These are phyloP conservation scores for Fraxinus cuspidata DNA, from an alignment of 257 asterid species.

Conservation along the genomic window DNA sequence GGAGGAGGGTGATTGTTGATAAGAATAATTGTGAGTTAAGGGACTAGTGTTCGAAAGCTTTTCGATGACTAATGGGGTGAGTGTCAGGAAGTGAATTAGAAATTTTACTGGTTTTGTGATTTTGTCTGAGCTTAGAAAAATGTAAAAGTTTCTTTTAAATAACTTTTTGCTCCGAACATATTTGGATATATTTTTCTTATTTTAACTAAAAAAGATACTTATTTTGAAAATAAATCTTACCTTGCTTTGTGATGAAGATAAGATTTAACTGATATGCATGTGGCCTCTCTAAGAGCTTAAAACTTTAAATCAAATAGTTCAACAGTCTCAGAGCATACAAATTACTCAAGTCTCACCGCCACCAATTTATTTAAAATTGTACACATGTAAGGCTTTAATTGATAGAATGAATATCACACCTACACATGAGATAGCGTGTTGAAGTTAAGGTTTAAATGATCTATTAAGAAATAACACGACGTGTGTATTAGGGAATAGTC, in stretches of 20 bases:
- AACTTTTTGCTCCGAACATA: neutral
- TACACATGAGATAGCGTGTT: neutral
- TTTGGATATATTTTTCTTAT: neutral
- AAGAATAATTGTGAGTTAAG: neutral
- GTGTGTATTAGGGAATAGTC: too few relatives aligned
- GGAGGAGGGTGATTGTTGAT: neutral
- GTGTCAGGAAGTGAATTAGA: neutral
- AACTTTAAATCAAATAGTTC: neutral
- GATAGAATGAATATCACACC: neutral
- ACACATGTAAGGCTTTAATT: neutral
- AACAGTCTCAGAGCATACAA: neutral
- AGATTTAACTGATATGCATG: neutral
- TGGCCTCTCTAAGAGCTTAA: neutral
- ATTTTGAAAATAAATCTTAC: neutral
- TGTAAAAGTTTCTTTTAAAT: too few relatives aligned
- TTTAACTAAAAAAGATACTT: neutral
- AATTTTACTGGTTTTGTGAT: neutral
- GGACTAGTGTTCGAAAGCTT: neutral
- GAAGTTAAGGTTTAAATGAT: neutral
- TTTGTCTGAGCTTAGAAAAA: neutral
- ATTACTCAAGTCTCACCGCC: neutral
- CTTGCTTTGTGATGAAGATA: neutral
- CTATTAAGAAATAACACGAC: too few relatives aligned
- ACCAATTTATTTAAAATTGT: neutral
- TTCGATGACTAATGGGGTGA: neutral